These are phyloP conservation scores for Leucaena leucocephala DNA, from an alignment of 306 rosid species.

Conservation along the genomic window DNA sequence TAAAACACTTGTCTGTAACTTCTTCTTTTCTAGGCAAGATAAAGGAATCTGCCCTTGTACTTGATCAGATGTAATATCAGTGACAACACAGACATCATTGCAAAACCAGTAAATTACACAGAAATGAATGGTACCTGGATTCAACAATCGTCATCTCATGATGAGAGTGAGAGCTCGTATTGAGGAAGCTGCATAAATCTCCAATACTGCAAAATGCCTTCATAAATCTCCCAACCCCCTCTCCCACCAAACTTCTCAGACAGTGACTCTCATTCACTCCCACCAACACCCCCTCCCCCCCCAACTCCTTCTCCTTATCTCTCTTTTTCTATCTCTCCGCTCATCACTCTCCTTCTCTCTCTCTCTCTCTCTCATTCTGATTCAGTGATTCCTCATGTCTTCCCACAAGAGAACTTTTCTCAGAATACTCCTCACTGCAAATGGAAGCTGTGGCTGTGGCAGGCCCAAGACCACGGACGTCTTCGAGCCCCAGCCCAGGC, in stretches of 20 bases:
- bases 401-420: slow-evolving; percentile 45
- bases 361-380: background rate
- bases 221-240: slow-evolving; percentile 23
- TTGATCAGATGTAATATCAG: background rate
- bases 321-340: background rate
- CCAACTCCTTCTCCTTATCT: background rate
- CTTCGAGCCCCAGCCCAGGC: slow-evolving; percentile 49
- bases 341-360: background rate
- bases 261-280: slow-evolving; percentile 34
- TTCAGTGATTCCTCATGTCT: slow-evolving; percentile 39
- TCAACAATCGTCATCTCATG: background rate
- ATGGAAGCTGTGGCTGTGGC: slow-evolving; percentile 53
- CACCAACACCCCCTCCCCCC: background rate
- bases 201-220: background rate
- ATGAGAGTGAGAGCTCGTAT: background rate
- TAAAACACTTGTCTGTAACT: background rate
- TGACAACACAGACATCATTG: background rate
- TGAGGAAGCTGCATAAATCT: slow-evolving; percentile 6
- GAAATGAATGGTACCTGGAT: background rate
- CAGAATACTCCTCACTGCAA: slow-evolving; percentile 44
- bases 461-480: slow-evolving; percentile 43
- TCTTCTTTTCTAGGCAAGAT: too few species aligned
- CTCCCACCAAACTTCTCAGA: slow-evolving; percentile 39
- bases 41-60: background rate
- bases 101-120: background rate